Base-by-base conservation (phyloP, 306 rosid species). In the Cajanus cajan region DNA sequence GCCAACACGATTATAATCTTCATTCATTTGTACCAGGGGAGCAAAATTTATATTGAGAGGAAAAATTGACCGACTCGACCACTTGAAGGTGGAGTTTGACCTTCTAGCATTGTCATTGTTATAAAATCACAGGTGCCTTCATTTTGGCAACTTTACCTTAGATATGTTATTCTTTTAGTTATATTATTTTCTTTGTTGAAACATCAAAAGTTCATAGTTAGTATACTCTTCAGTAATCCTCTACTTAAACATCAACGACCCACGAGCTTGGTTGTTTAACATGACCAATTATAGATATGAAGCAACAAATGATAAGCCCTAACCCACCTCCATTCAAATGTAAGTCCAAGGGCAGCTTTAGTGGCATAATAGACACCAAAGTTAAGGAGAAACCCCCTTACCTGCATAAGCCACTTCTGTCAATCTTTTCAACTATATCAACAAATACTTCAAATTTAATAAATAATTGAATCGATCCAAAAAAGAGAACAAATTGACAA, bases 361-460 rank as follows among this genome's bases (percentile, higher is more conserved):
- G 97, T 94, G 70, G 97, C 95, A 80, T 92, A 92, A 83, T 94
- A 94, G 33, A 94, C 98, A 47, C 98, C 97, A 74, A 94, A 94
- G 76, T 94, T 94, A 77, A 94, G 97, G 78, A 94, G 97, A 83
- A 94, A 94, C 21, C 98, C 98, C 2, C 97, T 87, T 22, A 94
- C 98, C 98, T 94, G 89, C 86, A 85, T 11, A 77, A 80, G 83
- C 15, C 39, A 81, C 62, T 76, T 70, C 54, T 22, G 67, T 86
- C 57, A 86, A 64, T 61, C 70, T 72, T 80, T 81, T 65, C 48
- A 72, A 43, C 39, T 43, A 22, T 68, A 73, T 73, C n/a, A 24
- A 51, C 11, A 58, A 12, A 61, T 50, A 47, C 59, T 61, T 78
- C 31, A 68, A 78, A 73, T 68, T 28, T 45, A 78, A 71, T 34